Base-by-base conservation (phyloP, 768 basidiomycete genomes). In the Lactarius hengduanensis region DNA sequence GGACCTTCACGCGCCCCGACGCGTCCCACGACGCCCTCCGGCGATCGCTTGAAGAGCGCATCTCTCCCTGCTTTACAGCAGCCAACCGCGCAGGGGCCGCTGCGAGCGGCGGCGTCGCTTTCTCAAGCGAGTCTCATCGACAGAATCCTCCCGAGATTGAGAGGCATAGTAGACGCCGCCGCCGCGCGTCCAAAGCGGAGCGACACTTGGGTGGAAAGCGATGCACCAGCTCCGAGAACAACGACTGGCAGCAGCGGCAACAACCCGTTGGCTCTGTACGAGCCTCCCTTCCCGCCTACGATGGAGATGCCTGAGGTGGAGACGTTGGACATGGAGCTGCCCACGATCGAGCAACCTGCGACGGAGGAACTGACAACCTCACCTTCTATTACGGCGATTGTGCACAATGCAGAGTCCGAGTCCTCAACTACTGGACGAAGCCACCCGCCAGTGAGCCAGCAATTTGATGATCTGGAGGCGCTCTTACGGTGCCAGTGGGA, bases 71-170 rank as follows among this genome's bases (percentile, higher is more conserved):
- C 26, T 53, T 26, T 53, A 13, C 50, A 22, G 15, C 50, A 53
- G 26, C 50, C 50, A 13, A 15, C 26, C 15, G 11, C n/a, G 26
- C 22, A 15, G 22, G 50, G 50, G 5, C 10, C 50, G 6, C 26
- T 13, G 26, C 45, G 47, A 15, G 20, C n/a, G 15, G 22, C 47
- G 22, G 30, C 41, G 4, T 13, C 47, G 15, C 13, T n/a, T 22
- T 34, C 59, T 3, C 38, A 53, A 2, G 32, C 34, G 13, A 61
- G 22, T 36, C 34, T 61, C 20, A 61, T 61, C n/a, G 60, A 53
- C 22, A 45, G 34, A 26, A 34, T 61, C 47, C 60, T 61, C 60
- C 45, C 47, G n/a, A 61, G 47, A 8, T 16, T 61, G 10, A 22
- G 45, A 16, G 60, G 47, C 22, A 53, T 53, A 53, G 22, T 26